These are phyloP conservation scores for Cynanchum wilfordii DNA, from an alignment of 257 asterid species.

Conservation along the genomic window DNA sequence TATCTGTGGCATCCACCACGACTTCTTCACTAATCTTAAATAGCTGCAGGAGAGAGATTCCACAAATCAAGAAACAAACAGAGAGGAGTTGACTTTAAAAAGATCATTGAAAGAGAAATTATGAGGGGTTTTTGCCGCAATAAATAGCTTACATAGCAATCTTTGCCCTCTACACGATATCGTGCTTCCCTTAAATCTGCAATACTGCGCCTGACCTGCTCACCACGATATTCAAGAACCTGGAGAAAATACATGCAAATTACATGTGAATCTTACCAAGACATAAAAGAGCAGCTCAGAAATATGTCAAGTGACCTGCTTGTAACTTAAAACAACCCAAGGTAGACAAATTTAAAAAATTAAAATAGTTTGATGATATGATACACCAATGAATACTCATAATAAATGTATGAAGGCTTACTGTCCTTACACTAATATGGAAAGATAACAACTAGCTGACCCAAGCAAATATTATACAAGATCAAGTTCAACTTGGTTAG, in stretches of 20 bases:
- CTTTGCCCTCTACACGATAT: constrained; percentile 79
- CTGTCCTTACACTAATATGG: neutral
- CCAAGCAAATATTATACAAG: neutral
- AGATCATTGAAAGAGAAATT: neutral
- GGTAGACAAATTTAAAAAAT: neutral
- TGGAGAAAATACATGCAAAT: constrained; percentile 25
- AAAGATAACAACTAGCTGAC: neutral
- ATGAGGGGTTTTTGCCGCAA: neutral
- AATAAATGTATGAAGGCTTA: neutral
- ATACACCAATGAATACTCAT: too few species aligned
- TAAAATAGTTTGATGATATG: neutral
- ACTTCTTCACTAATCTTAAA: constrained; percentile 98
- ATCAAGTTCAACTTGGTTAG: neutral
- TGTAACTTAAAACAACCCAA: neutral
- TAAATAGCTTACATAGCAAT: constrained; percentile 74
- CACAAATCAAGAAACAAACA: neutral
- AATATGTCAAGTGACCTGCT: neutral
- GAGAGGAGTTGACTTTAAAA: neutral
- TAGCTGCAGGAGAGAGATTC: constrained; percentile 43
- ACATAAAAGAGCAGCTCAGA: neutral
- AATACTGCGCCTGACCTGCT: constrained; percentile 89
- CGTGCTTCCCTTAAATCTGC: constrained; percentile 95
- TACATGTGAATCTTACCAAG: neutral
- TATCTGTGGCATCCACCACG: constrained; percentile 95
- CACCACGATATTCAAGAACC: constrained; percentile 99